Base-by-base conservation (phyloP, 2,329 filamentous ascomycete genomes). In the Orbilia ellipsospora region DNA sequence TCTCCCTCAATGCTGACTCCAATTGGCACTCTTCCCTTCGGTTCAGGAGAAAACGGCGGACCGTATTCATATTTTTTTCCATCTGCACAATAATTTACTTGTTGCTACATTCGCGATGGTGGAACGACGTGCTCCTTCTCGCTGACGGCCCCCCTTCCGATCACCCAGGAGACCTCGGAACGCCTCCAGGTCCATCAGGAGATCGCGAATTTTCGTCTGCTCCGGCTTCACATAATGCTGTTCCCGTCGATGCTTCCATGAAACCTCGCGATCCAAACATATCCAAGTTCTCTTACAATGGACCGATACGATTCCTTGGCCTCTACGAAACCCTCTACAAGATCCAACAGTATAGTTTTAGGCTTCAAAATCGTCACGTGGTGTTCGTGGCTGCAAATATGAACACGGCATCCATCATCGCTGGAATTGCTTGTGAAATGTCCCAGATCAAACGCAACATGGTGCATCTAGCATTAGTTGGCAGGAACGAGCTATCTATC, bases 381-480 rank as follows among this genome's bases (percentile, higher is more conserved):
- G 60, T 79, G 18, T 80, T 78, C 52, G 74, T 78, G 26, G 79
- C 79, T 56, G 77, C 76, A 59, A 78, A 78, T 54, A 65, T 80
- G 59, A 77, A 79, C 23, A 78, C 78, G 26, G 79, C 79, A 23
- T 78, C 78, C 51, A 79, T 77, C 48, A 66, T 80, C 18, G 77
- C 75, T 13, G 79, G 76, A 18, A 85, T 97, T 80, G 92, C 94
- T 4, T 98, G 95, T 82, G 88, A 92, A 79, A 97, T 97, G 94
- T 90, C 89, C 5, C 82, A 82, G 20, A 86, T 89, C 82, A 85
- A 87, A 67, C 85, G 87, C 72, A 96, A 89, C 80, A 86, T 89
- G 77, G 93, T 97, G 7, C 94, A 98, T 81, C 90, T 96, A 80
- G 90, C 88, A 0, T 83, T 98, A 2, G 87, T 96, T 83, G 90